Percentiles rank a stretch among this genome's conserved stretches.
phyloP scores from a whole-genome alignment of 2,329 filamentous ascomycete species.

The Scopulariopsis brevicaulis region DNA sequence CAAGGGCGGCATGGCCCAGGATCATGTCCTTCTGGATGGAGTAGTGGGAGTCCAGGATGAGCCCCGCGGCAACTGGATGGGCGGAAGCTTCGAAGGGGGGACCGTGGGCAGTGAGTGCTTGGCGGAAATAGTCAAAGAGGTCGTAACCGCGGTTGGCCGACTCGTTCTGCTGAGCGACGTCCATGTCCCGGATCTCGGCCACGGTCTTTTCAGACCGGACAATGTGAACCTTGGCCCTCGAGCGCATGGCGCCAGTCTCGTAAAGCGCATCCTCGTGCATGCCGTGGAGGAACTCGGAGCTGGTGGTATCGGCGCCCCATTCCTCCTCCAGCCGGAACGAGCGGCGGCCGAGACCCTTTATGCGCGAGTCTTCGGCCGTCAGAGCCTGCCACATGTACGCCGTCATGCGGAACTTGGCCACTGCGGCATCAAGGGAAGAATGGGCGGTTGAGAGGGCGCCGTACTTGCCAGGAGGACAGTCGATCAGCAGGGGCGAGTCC shows the following conservation, averaged over 20 bases:
- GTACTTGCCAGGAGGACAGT: constrained; percentile 51
- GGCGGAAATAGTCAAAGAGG: constrained; percentile 25
- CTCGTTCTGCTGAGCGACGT: constrained; percentile 53
- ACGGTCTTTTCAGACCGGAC: constrained; percentile 55
- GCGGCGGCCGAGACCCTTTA: constrained; percentile 55
- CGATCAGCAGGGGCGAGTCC: constrained; percentile 58
- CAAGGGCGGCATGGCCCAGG: constrained; percentile 55
- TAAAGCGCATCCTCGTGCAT: not conserved
- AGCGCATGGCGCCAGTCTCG: constrained; percentile 5
- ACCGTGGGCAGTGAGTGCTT: constrained; percentile 33
- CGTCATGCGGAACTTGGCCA: constrained; percentile 61
- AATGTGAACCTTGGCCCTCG: constrained; percentile 54
- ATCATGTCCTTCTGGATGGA: constrained; percentile 46
- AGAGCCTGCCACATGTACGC: constrained; percentile 71
- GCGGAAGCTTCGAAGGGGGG: constrained; percentile 16
- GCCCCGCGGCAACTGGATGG: constrained; percentile 56
- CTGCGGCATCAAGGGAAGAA: constrained; percentile 46
- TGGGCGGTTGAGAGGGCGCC: constrained; percentile 38
- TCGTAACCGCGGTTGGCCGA: constrained; percentile 43
- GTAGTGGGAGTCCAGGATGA: constrained; percentile 62
- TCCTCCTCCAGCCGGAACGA: constrained; percentile 66
- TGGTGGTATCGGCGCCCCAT: constrained; percentile 57
- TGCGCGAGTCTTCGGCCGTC: constrained; percentile 63
- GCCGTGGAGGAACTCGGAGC: constrained; percentile 14
- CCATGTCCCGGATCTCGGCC: constrained; percentile 51